Base-by-base conservation (phyloP, 352 stramenopile species). In the Thalassiosira mediterranea region DNA sequence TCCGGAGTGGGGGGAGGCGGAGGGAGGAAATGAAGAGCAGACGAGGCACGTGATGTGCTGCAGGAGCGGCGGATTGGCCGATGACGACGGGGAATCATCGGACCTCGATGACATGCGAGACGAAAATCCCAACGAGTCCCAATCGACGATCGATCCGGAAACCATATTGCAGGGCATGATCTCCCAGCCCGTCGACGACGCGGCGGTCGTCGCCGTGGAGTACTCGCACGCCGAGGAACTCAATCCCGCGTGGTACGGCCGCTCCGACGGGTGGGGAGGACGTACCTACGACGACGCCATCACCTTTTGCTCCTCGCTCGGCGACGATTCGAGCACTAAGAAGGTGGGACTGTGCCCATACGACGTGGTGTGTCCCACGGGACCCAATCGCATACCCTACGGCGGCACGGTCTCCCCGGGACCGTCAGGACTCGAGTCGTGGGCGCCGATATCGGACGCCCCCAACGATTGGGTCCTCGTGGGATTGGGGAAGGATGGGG, bases 241-340 rank as follows among this genome's bases (percentile, higher is more conserved):
- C 29, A 26, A 83, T 23, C 53, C 74, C n/a, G 15, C 66, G 31
- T 83, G 66, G 66, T 75, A 58, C n/a, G 58, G 59, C 11, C 29
- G 74, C 0, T 51, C 58, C 13, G 34, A 68, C 3, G 74, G 74
- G 29, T 83, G 66, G 31, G 19, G 37, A 7, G 74, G 74, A 15
- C 28, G 37, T 34, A 76, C 66, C n/a, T 47, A 71, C 29, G n/a
- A 46, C 3, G 66, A 77, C 49, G 17, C 74, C 25, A 21, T 34
- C 3, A 17, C 73, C 19, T 83, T 83, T 42, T 83, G 74, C 13
- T 42, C 34, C 13, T 42, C 34, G 7, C 7, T 13, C 7, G 34
- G 34, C 13, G 7, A 13, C 34, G 13, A 42, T 13, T 13, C 7
- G 7, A 13, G 13, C 13, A 7, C 13, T 42, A 13, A 13, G 7